A percentile compares a stretch with the other conserved stretches of the same genome.
phyloP scores from a whole-genome alignment of 2,329 filamentous ascomycete species.

The Hirsutella thompsonii region DNA sequence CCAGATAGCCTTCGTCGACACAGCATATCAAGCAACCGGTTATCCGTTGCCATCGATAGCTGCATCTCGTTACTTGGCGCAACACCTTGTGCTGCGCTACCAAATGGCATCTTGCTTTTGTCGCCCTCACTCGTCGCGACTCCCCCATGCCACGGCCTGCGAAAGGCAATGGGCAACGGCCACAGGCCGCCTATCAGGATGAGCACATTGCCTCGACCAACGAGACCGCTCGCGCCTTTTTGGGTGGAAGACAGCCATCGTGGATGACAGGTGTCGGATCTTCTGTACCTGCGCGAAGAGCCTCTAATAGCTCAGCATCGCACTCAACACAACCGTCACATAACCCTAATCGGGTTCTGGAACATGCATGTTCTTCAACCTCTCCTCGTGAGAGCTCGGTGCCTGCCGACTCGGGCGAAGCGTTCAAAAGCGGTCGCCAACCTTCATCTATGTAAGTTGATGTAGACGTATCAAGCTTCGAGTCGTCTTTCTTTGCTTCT shows the following conservation, averaged over 20 bases:
- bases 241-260: constrained; percentile 19
- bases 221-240: constrained; percentile 25
- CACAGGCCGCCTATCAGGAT: not conserved
- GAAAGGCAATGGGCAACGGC: constrained; percentile 6
- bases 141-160: constrained; percentile 12
- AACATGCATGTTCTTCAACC: not conserved
- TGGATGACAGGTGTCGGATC: constrained; percentile 12
- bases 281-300: too few relatives aligned
- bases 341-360: too few relatives aligned
- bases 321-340: too few relatives aligned
- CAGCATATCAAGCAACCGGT: too few relatives aligned
- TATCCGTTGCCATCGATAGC: too few relatives aligned
- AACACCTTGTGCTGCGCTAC: too few relatives aligned
- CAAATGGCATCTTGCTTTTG: too few relatives aligned
- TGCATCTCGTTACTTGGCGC: too few relatives aligned
- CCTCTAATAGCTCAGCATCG: too few relatives aligned
- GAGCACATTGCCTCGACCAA: constrained; percentile 25
- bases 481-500: too few relatives aligned
- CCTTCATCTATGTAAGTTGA: not conserved
- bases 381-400: not conserved
- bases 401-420: not conserved
- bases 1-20: too few relatives aligned
- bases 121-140: not conserved
- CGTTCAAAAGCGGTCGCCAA: not conserved
- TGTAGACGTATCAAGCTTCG: too few relatives aligned